Conservation (phyloP, 331 rosid species). For the Acacia pycnantha region DNA sequence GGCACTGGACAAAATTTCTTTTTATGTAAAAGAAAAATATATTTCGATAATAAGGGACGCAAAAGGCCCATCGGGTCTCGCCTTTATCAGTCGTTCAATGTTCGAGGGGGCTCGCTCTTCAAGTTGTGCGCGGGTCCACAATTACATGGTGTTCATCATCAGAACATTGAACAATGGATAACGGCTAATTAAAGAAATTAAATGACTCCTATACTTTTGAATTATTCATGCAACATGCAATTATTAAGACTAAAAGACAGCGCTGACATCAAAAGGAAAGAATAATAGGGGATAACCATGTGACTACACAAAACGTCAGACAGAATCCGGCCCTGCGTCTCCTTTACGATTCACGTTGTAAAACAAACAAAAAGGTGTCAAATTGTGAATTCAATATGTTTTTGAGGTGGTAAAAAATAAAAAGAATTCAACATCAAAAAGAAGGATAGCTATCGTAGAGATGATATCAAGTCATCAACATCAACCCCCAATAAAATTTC, state of each 20-base stretch:
- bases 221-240: neutral
- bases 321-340: conserved; percentile 13
- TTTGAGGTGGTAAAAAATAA: neutral
- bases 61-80: conserved; percentile 51
- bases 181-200: conserved; percentile 47
- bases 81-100: conserved; percentile 35
- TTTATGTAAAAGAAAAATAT: neutral
- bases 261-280: conserved; percentile 15
- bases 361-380: neutral
- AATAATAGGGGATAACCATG: neutral
- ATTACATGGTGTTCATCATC: conserved; percentile 28
- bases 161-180: neutral
- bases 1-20: neutral
- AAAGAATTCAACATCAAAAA: neutral
- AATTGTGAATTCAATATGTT: conserved; percentile 16
- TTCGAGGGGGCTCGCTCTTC: conserved; percentile 34
- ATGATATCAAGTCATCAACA: no score
- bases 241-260: neutral
- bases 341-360: conserved; percentile 12
- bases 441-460: neutral
- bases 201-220: neutral
- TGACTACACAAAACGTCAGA: neutral
- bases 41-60: conserved; percentile 30
- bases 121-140: conserved; percentile 65
- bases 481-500: no score